A percentile compares a stretch with the other conserved stretches of the same genome.
Evolutionary conservation across 2,329 filamentous ascomycete species (phyloP).

Genomic region (Didymosphaeria variabile): DNA sequence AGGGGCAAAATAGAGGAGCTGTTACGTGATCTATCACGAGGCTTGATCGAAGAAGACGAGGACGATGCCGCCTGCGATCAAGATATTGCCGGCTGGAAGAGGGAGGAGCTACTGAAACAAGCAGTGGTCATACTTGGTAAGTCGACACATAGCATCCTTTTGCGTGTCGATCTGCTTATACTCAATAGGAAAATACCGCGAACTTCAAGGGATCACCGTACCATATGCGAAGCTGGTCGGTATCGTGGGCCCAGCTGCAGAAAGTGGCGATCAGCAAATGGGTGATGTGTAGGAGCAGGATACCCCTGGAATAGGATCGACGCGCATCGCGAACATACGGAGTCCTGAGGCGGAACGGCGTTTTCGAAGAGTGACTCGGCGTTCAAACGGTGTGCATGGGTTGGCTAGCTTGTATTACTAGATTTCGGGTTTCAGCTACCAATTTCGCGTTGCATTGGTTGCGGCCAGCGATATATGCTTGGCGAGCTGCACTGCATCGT

Average conservation of each 20-base stretch:
- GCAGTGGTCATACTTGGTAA: constrained; percentile 90
- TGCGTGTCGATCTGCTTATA: background rate
- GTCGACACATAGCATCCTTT: constrained; percentile 14
- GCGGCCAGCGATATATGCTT: too few relatives aligned
- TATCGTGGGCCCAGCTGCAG: constrained; percentile 32
- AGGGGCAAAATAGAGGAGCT: constrained; percentile 92
- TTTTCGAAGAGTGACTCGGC: background rate
- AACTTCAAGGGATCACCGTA: constrained; percentile 92
- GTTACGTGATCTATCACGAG: constrained; percentile 80
- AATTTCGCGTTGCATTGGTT: background rate
- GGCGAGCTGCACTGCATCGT: too few relatives aligned
- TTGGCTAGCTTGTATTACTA: background rate
- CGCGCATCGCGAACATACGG: too few relatives aligned
- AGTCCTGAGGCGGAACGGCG: background rate
- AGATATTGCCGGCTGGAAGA: constrained; percentile 90
- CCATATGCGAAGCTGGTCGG: constrained; percentile 78
- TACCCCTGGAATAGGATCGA: background rate
- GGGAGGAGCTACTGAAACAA: constrained; percentile 85
- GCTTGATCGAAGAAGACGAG: constrained; percentile 68
- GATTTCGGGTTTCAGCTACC: background rate
- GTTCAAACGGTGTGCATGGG: background rate
- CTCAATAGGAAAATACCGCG: constrained; percentile 86
- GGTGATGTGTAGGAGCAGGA: constrained; percentile 3
- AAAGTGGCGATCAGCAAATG: constrained; percentile 2
- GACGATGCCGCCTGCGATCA: constrained; percentile 62